Percentiles rank a stretch among this genome's conserved stretches.
phyloP scores from a whole-genome alignment of 805 yeast species.

The Ogataea populi-albae region DNA sequence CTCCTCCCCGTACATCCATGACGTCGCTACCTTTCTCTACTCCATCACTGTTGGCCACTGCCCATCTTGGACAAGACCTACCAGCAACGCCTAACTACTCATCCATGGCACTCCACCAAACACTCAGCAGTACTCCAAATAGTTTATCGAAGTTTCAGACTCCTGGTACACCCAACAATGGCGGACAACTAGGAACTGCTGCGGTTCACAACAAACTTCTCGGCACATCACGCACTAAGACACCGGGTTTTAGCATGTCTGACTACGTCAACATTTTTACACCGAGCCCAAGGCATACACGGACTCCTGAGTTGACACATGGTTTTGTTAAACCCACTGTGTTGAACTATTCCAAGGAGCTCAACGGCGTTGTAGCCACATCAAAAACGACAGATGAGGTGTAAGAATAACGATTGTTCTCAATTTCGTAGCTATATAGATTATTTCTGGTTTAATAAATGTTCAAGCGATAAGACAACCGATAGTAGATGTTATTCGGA shows the following conservation, averaged over 20 bases:
- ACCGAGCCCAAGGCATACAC: conserved; percentile 55
- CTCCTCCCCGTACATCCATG: conserved; percentile 24
- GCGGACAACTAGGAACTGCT: conserved; percentile 5
- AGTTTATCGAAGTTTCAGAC: conserved; percentile 9
- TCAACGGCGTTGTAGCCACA: conserved; percentile 17
- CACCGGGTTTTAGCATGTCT: conserved; percentile 76
- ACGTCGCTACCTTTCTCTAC: conserved; percentile 21
- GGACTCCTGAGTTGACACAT: conserved; percentile 35
- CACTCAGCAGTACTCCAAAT: conserved; percentile 3
- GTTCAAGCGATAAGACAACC: too few species aligned
- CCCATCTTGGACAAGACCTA: conserved; percentile 8
- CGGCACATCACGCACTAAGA: conserved; percentile 32
- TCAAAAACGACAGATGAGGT: conserved; percentile 7
- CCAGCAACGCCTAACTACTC: conserved; percentile 18
- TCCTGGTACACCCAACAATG: conserved; percentile 17
- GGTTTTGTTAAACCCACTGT: conserved; percentile 20
- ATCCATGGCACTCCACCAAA: conserved; percentile 7
- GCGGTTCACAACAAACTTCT: conserved; percentile 6
- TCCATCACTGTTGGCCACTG: conserved; percentile 17
- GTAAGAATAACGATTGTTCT: conserved; percentile 1
- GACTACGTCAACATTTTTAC: conserved; percentile 79
- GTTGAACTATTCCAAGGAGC: conserved; percentile 23
- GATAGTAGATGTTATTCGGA: too few species aligned
- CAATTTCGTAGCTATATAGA: too few species aligned
- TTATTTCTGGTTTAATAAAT: too few species aligned